Percentiles rank a stretch among this genome's conserved stretches.
Conservation (phyloP, 345 rosid genomes). For the Syzygium aqueum region DNA sequence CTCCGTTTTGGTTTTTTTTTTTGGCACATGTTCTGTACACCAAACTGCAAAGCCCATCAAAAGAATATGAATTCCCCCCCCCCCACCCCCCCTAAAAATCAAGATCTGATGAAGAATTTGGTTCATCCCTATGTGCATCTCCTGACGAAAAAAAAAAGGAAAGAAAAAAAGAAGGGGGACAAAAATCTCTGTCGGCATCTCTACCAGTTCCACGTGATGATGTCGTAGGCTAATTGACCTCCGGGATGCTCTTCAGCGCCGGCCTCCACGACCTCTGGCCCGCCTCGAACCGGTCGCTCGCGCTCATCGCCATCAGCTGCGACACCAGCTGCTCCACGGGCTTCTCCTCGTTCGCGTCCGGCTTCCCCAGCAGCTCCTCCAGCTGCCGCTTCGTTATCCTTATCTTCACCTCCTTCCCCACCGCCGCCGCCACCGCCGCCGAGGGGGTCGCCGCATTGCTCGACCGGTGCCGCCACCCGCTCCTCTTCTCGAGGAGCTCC, state of each 20-base stretch:
- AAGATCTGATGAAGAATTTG: neutral
- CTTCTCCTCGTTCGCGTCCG: conserved; percentile 24
- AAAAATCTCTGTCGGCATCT: neutral
- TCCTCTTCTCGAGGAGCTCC: neutral
- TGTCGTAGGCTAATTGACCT: conserved; percentile 1
- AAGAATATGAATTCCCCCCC: neutral
- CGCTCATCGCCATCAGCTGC: conserved; percentile 13
- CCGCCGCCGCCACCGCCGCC: neutral
- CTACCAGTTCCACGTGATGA: neutral
- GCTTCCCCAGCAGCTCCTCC: conserved; percentile 37
- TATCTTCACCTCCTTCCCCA: conserved; percentile 21
- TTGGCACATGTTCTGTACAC: neutral
- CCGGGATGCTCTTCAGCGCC: conserved; percentile 56
- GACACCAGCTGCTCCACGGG: conserved; percentile 33
- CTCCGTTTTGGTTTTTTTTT: neutral
- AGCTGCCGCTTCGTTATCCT: conserved; percentile 49
- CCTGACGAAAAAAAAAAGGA: neutral
- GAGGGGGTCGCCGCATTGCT: neutral
- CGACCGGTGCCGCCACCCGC: neutral
- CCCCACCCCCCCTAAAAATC: neutral
- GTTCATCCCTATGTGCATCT: neutral
- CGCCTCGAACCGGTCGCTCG: conserved; percentile 3
- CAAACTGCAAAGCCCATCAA: neutral
- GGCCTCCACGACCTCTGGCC: conserved; percentile 51
- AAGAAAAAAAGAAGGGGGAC: neutral